A percentile compares a stretch with the other conserved stretches of the same genome.
Conservation (phyloP, 805 yeast genomes). For the Sungouiella thailandica region DNA sequence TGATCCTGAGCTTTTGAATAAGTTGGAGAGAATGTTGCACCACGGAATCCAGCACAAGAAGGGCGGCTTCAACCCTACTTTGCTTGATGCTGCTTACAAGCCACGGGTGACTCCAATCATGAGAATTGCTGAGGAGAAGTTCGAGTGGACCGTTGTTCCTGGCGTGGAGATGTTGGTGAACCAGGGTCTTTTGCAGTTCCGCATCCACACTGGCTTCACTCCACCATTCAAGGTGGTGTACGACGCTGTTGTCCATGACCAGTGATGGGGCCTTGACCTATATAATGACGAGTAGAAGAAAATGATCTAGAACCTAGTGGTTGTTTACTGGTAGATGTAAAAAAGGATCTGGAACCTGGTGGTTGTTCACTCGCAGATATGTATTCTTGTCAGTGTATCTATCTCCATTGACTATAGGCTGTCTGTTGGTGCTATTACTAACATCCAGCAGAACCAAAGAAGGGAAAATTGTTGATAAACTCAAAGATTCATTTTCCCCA, state of each 20-base stretch:
- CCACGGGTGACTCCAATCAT: constrained; percentile 84
- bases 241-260: constrained; percentile 52
- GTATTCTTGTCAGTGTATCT: no score
- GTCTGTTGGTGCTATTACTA: no score
- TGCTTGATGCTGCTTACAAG: constrained; percentile 93
- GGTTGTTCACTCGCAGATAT: no score
- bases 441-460: no score
- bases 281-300: no score
- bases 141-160: constrained; percentile 75
- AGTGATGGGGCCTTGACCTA: no score
- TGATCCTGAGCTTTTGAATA: constrained; percentile 45
- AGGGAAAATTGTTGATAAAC: no score
- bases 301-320: no score
- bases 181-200: constrained; percentile 89
- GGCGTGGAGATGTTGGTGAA: constrained; percentile 90
- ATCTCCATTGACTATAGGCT: no score
- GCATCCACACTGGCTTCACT: constrained; percentile 61
- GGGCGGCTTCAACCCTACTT: constrained; percentile 44
- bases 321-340: no score
- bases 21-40: constrained; percentile 44
- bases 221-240: constrained; percentile 63
- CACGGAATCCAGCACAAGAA: constrained; percentile 29
- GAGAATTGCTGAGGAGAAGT: constrained; percentile 61
- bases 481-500: no score
- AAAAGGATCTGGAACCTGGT: no score